Percentiles rank a stretch among this genome's conserved stretches.
phyloP scores from a whole-genome alignment of 2,329 filamentous ascomycete genomes.

The Talaromyces sp. region DNA sequence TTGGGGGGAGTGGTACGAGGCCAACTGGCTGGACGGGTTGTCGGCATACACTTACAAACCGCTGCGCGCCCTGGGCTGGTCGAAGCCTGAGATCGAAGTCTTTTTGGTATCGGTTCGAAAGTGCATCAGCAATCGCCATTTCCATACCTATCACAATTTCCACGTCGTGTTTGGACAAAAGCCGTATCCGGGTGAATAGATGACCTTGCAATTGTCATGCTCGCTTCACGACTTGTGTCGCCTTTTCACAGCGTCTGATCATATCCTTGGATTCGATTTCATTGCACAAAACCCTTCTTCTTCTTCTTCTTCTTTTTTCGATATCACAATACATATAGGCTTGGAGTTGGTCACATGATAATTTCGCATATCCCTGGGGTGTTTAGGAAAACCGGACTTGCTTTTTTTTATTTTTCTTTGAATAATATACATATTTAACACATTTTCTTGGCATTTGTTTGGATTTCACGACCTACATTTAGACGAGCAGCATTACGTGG shows the following conservation, averaged over 20 bases:
- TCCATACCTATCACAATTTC: conserved; percentile 40
- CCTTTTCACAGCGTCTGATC: background rate
- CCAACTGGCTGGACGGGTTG: conserved; percentile 42
- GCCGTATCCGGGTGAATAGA: conserved; percentile 20
- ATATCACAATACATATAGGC: background rate
- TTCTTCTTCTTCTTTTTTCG: background rate
- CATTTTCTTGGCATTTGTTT: background rate
- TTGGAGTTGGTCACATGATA: background rate
- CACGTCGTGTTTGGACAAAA: conserved; percentile 24
- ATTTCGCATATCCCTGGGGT: background rate
- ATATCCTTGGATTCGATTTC: background rate
- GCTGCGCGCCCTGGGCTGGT: conserved; percentile 39
- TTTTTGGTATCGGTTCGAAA: conserved; percentile 41
- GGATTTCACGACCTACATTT: background rate
- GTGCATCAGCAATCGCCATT: conserved; percentile 34
- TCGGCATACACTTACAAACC: conserved; percentile 43
- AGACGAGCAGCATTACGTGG: background rate
- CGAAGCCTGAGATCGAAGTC: conserved; percentile 43
- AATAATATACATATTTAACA: background rate
- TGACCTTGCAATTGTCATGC: background rate
- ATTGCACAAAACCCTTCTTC: background rate
- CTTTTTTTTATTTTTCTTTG: background rate
- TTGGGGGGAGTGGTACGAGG: conserved; percentile 47
- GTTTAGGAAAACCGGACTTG: background rate
- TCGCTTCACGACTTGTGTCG: background rate